A percentile compares a stretch with the other conserved stretches of the same genome.
Conservation (phyloP, 441 rosid genomes). For the Aquilaria agallochum region DNA sequence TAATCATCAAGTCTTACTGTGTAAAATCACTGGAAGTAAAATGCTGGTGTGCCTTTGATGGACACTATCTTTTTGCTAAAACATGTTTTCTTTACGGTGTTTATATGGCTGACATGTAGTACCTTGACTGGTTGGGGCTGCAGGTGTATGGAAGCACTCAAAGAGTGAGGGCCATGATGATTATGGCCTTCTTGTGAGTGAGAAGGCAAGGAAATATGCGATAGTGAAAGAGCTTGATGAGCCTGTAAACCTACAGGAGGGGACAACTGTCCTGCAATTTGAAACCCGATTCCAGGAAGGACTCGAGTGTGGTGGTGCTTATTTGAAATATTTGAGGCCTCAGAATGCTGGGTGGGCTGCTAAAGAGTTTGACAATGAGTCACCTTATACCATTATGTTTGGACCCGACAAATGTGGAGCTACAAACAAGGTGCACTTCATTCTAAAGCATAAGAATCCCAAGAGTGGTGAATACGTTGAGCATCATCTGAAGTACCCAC, state of each 20-base stretch:
- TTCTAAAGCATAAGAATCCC: constrained; percentile 92
- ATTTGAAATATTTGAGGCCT: constrained; percentile 85
- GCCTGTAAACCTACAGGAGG: constrained; percentile 67
- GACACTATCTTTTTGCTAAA: no score
- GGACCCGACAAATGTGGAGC: constrained; percentile 98
- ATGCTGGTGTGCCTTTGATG: no score
- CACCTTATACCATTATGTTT: constrained; percentile 94
- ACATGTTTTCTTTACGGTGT: no score
- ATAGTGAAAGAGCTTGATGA: constrained; percentile 75
- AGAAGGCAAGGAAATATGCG: constrained; percentile 82
- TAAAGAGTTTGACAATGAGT: constrained; percentile 67
- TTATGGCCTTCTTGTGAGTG: constrained; percentile 93
- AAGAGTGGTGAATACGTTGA: constrained; percentile 87
- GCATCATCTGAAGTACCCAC: constrained; percentile 89
- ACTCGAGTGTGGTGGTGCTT: constrained; percentile 98
- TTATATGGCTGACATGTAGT: no score
- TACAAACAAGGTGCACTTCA: constrained; percentile 97
- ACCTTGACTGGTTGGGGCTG: constrained; percentile 5
- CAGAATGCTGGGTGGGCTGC: constrained; percentile 85
- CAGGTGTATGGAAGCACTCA: constrained; percentile 89
- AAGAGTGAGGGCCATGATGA: constrained; percentile 98
- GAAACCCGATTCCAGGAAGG: constrained; percentile 92
- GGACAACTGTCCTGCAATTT: constrained; percentile 74
- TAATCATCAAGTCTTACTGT: no score
- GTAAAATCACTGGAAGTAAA: no score